Evolutionary conservation across 305 asterid species (phyloP), one percentile per base, ranked within the genome.

Genomic region (Fraxinus dipetala): DNA sequence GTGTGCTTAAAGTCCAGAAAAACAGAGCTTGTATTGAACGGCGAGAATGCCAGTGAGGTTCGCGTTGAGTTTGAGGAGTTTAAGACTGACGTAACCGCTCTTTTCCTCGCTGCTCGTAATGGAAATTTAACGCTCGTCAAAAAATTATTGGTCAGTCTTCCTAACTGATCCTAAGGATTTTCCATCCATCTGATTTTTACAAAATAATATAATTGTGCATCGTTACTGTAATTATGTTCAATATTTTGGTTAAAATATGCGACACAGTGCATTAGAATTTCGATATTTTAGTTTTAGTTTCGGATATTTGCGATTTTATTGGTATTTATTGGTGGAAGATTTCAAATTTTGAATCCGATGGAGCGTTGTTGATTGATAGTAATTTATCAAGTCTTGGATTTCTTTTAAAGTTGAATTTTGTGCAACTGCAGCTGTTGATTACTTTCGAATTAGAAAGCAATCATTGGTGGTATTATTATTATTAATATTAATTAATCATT

Each of bases 101-200:
- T 93, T 40, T 93, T 93, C 86, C 91, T 91, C 61, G 94, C 97
- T 8, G 91, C 97, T 76, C 92, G 89, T 75, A 90, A 87, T 87
- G 94, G 94, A 83, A 90, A 93, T 72, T 72, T 83, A 16, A 35
- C 91, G 2, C 90, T 93, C 56, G 90, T 93, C 84, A 84, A 86
- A 54, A 86, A 89, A 76, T 81, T 93, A 81, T 88, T 90, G 92
- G 97, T 85, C 30, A 43, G 85, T 84, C 34, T 51, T 34, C 78
- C 13, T 79, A 30, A 22, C 48, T 43, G 31, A 36, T 63, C 9
- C 74, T 79, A 6, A 2, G 16, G 45, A 8, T 34, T 83, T 75
- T 24, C 61, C n/a, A 11, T n/a, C 18, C 1, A 45, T 75, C 9
- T 31, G 51, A 4, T 2, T 80, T 45, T 51, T 10, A 24, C 30